A percentile compares a stretch with the other conserved stretches of the same genome.
phyloP scores from a whole-genome alignment of 1,284 basidiomycete genomes.

The Naganishia cerealis region DNA sequence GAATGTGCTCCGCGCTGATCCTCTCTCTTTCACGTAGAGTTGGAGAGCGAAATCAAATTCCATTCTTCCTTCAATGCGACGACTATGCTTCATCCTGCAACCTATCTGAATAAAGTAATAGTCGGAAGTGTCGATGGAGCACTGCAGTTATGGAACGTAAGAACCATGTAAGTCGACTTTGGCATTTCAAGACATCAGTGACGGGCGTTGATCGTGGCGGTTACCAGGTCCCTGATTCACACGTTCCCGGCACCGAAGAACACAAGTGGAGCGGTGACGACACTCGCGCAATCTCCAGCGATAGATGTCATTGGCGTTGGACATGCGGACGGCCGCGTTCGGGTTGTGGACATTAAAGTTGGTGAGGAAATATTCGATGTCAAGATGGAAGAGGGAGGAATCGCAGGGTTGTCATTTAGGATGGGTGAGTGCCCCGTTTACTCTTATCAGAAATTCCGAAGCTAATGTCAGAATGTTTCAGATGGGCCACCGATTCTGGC shows the following conservation, averaged over 20 bases:
- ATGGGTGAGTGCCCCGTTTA: slow-evolving; percentile 63
- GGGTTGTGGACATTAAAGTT: slow-evolving; percentile 82
- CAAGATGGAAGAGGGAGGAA: slow-evolving; percentile 76
- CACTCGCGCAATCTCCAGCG: slow-evolving; percentile 86
- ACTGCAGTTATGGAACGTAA: slow-evolving; percentile 92
- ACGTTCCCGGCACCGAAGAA: slow-evolving; percentile 53
- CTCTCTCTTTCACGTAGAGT: slow-evolving; percentile 52
- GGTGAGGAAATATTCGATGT: slow-evolving; percentile 86
- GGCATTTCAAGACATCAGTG: not conserved
- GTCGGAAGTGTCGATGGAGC: slow-evolving; percentile 78
- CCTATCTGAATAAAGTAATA: slow-evolving; percentile 94
- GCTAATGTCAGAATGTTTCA: slow-evolving; percentile 42
- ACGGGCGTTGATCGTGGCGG: slow-evolving; percentile 4
- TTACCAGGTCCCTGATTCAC: slow-evolving; percentile 55
- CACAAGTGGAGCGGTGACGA: slow-evolving; percentile 63
- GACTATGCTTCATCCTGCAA: slow-evolving; percentile 84
- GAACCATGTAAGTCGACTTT: slow-evolving; percentile 64
- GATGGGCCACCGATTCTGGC: slow-evolving; percentile 85
- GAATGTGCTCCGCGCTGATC: not conserved
- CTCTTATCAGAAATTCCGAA: not conserved
- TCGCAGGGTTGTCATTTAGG: slow-evolving; percentile 78
- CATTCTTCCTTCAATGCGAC: slow-evolving; percentile 71
- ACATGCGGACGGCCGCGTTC: slow-evolving; percentile 80
- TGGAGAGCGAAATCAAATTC: slow-evolving; percentile 64
- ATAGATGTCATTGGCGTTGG: slow-evolving; percentile 93